These are phyloP conservation scores for Clitoria ternatea DNA, from an alignment of 306 rosid genomes.

Conservation along the genomic window DNA sequence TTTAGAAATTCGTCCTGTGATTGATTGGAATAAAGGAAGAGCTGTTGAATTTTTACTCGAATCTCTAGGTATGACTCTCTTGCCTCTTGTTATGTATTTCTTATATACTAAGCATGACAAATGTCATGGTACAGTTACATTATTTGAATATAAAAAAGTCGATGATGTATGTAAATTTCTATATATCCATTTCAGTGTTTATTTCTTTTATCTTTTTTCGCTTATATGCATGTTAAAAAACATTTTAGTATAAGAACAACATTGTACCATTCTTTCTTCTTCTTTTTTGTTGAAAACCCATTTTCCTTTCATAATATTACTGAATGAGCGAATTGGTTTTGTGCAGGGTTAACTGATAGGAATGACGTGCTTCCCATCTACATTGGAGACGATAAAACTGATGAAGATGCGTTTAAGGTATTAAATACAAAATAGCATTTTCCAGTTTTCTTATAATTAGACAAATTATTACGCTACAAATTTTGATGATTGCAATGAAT, in stretches of 20 bases:
- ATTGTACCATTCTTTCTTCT: too few species aligned
- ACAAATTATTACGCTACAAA: neutral
- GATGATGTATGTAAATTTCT: too few species aligned
- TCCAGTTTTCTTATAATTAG: neutral
- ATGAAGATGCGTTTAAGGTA: conserved; percentile 97
- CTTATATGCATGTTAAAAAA: too few species aligned
- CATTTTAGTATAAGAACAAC: too few species aligned
- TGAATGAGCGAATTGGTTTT: neutral
- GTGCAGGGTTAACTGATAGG: conserved; percentile 53
- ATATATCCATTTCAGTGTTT: too few species aligned
- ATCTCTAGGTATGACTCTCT: conserved; percentile 57
- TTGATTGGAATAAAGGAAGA: conserved; percentile 97
- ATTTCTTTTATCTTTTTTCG: too few species aligned
- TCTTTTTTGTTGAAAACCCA: too few species aligned
- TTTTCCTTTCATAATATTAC: neutral
- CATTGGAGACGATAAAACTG: conserved; percentile 88
- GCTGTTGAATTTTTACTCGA: conserved; percentile 91
- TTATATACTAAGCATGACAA: neutral
- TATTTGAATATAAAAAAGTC: too few species aligned
- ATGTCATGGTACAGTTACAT: too few species aligned
- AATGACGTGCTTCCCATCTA: conserved; percentile 74
- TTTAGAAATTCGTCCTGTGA: conserved; percentile 93
- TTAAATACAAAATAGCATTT: neutral
- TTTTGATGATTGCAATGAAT: neutral
- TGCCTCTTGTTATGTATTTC: neutral